These are phyloP conservation scores for Apocynum venetum DNA, from an alignment of 257 asterid species.

Conservation along the genomic window DNA sequence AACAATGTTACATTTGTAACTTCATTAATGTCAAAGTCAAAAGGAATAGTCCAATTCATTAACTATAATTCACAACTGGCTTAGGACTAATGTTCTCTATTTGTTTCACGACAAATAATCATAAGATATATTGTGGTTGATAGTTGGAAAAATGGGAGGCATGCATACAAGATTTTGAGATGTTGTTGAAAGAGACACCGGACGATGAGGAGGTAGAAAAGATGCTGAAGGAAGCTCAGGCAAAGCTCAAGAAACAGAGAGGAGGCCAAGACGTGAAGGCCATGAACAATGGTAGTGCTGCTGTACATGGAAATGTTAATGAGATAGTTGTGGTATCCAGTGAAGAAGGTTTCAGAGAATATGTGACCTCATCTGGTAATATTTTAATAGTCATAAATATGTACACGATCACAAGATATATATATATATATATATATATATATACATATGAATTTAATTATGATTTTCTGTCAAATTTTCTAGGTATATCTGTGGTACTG, in stretches of 20 bases:
- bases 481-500: conserved; percentile 43
- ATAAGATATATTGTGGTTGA: background rate
- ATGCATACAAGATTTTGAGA: conserved; percentile 58
- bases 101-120: no score
- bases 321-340: conserved; percentile 34
- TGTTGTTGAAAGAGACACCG: conserved; percentile 42
- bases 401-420: no score
- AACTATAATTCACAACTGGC: no score
- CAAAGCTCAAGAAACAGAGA: conserved; percentile 24
- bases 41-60: no score
- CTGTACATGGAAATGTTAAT: background rate
- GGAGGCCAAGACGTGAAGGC: conserved; percentile 20
- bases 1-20: no score
- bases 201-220: conserved; percentile 45
- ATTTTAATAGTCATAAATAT: background rate
- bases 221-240: conserved; percentile 46
- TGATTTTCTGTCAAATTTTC: background rate
- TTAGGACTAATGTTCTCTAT: no score
- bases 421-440: no score
- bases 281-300: conserved; percentile 12
- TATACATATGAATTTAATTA: background rate
- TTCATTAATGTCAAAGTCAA: no score
- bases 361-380: conserved; percentile 41
- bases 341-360: conserved; percentile 41
- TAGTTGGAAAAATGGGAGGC: conserved; percentile 68